Conservation (phyloP, 495 filamentous ascomycete species). For the Lasiosphaeria ovina region DNA sequence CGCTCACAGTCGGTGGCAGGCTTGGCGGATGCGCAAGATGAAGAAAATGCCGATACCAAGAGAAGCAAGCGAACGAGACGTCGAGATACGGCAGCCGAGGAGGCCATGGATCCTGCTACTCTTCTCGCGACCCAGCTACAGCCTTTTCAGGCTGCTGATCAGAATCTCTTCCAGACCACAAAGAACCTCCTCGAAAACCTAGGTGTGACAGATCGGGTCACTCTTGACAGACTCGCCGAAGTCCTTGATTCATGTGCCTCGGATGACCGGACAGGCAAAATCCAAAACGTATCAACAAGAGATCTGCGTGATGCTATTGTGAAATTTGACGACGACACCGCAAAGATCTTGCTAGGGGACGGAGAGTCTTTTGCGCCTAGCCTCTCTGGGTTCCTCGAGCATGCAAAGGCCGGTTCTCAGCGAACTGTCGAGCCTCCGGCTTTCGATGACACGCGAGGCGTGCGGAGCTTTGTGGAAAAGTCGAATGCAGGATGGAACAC, state of each 20-base stretch:
- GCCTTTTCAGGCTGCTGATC: constrained; percentile 66
- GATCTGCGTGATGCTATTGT: constrained; percentile 43
- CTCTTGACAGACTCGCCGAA: constrained; percentile 49
- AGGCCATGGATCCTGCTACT: constrained; percentile 65
- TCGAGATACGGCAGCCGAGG: constrained; percentile 71
- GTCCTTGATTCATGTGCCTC: constrained; percentile 50
- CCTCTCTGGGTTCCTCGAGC: constrained; percentile 74
- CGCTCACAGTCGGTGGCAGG: constrained; percentile 65
- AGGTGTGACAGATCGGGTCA: constrained; percentile 56
- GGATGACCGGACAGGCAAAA: constrained; percentile 43
- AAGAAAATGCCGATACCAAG: constrained; percentile 61
- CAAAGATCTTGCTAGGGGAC: constrained; percentile 42
- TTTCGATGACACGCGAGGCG: constrained; percentile 56
- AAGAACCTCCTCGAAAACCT: constrained; percentile 65
- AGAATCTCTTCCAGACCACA: constrained; percentile 69
- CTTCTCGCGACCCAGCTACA: constrained; percentile 71
- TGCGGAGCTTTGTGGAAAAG: constrained; percentile 54
- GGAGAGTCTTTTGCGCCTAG: constrained; percentile 41
- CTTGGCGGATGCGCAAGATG: constrained; percentile 51
- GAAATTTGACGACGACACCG: constrained; percentile 42
- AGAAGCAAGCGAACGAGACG: constrained; percentile 82
- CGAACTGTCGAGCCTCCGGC: constrained; percentile 48
- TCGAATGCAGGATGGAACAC: constrained; percentile 57
- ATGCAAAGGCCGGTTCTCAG: constrained; percentile 63
- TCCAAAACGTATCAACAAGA: constrained; percentile 36